These are phyloP conservation scores for Incumbomyces delicatus DNA, from an alignment of 2,329 filamentous ascomycete species.

Conservation along the genomic window DNA sequence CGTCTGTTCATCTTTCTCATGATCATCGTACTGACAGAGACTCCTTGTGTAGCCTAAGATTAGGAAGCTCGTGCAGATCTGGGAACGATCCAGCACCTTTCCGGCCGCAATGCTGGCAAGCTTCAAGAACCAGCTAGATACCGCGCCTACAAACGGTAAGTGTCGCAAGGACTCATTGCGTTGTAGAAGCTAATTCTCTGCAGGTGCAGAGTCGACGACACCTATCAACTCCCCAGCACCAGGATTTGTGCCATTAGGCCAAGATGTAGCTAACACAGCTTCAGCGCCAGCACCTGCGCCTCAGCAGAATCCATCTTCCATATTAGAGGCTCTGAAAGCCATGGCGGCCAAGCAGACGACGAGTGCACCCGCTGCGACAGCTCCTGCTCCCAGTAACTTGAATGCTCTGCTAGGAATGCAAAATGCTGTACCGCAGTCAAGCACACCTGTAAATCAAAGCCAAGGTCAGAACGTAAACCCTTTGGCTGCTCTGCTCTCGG, in stretches of 20 bases:
- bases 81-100: conserved; percentile 93
- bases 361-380: conserved; percentile 30
- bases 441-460: conserved; percentile 35
- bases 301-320: conserved; percentile 51
- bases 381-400: conserved; percentile 31
- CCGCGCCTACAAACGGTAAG: conserved; percentile 39
- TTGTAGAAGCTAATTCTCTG: background rate
- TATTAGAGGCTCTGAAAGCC: conserved; percentile 69
- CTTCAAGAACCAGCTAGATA: conserved; percentile 68
- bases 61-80: conserved; percentile 89
- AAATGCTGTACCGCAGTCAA: conserved; percentile 27
- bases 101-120: conserved; percentile 65
- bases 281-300: conserved; percentile 21
- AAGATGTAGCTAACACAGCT: conserved; percentile 19
- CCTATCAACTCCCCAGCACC: conserved; percentile 47
- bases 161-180: conserved; percentile 40
- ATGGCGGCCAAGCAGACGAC: conserved; percentile 64
- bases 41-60: conserved; percentile 74
- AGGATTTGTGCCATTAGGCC: conserved; percentile 31
- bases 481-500: conserved; percentile 41
- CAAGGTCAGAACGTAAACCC: conserved; percentile 52
- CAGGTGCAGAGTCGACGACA: conserved; percentile 59
- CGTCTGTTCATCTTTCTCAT: background rate
- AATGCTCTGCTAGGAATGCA: conserved; percentile 43
- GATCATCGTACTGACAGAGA: conserved; percentile 3